Evolutionary conservation across 2,329 filamentous ascomycete genomes (phyloP).

Genomic region (Pseudocercospora musae): DNA sequence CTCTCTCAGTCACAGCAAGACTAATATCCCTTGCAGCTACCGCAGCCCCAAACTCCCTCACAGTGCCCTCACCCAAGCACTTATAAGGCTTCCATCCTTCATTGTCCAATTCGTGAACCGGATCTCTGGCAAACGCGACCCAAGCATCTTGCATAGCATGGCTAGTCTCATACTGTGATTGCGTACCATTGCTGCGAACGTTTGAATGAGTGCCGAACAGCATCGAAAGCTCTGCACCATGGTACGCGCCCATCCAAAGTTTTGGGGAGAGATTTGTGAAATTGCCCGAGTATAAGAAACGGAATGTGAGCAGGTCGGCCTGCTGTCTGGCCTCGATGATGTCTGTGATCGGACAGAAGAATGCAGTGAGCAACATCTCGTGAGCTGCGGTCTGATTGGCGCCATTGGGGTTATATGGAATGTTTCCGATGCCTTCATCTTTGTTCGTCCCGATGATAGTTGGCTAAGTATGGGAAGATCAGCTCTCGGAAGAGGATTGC

Average conservation of each 20-base stretch:
- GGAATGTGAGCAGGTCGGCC: not conserved
- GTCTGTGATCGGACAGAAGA: not conserved
- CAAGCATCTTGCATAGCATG: constrained; percentile 33
- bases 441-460: not conserved
- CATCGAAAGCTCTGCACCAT: constrained; percentile 33
- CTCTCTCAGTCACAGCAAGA: not conserved
- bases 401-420: not conserved
- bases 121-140: constrained; percentile 36
- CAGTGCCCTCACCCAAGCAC: not conserved
- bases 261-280: not conserved
- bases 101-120: constrained; percentile 27
- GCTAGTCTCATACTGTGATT: constrained; percentile 16
- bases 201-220: constrained; percentile 31
- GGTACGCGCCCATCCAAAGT: constrained; percentile 32
- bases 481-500: not conserved
- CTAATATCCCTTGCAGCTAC: not conserved
- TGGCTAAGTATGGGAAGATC: constrained; percentile 3
- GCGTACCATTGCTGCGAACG: constrained; percentile 13
- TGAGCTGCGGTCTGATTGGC: not conserved
- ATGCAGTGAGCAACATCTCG: not conserved
- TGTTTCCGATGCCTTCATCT: not conserved
- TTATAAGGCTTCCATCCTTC: constrained; percentile 22
- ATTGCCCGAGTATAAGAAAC: not conserved
- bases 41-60: not conserved
- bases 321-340: not conserved